Base-by-base conservation (phyloP, 495 filamentous ascomycete genomes). In the Penicillium pulvis region DNA sequence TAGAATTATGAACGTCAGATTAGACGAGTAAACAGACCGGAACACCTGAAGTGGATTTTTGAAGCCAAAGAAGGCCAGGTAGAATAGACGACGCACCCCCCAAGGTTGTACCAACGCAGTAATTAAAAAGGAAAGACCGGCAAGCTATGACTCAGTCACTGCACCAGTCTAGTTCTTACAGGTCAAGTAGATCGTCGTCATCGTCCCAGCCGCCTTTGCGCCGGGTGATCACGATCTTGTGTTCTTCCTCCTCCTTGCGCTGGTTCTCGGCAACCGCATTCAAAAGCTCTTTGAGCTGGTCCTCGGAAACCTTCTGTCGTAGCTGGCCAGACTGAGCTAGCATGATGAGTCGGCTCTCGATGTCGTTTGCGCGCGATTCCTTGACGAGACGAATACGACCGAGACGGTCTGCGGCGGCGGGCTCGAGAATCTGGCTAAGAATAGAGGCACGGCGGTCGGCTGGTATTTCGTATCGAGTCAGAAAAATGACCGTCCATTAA, bases 301-400 rank as follows among this genome's bases (percentile, higher is more conserved):
- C 87, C 75, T 98, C 94, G 1, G 90, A 93, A 46, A 98, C 92
- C 65, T 95, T 93, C 56, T 83, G 75, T 17, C 91, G 86, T 36
- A 98, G 77, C 78, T 97, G 93, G 24, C 92, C 92, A 12, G 84
- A 81, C 59, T 91, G 89, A 30, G 93, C 93, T 51, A 98, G 83
- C 87, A 88, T 91, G 73, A 98, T 90, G 35, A 98, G 83, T 43
- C 93, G 76, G 81, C 93, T 93, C 79, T 98, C 94, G 55, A 98
- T 84, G 66, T 97, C 92, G 45, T 81, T 81, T 35, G 94, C 94
- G 65, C 95, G 90, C 53, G 87, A 87, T 71, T 92, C 93, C 74
- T 97, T 98, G 56, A 98, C 94, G 55, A 98, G 85, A 14, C 93
- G 90, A 75, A 98, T 98, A 57, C 95, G 90, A 47, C 91, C 91